Evolutionary conservation across 2,329 filamentous ascomycete species (phyloP).

Genomic region (Apiospora hydei): DNA sequence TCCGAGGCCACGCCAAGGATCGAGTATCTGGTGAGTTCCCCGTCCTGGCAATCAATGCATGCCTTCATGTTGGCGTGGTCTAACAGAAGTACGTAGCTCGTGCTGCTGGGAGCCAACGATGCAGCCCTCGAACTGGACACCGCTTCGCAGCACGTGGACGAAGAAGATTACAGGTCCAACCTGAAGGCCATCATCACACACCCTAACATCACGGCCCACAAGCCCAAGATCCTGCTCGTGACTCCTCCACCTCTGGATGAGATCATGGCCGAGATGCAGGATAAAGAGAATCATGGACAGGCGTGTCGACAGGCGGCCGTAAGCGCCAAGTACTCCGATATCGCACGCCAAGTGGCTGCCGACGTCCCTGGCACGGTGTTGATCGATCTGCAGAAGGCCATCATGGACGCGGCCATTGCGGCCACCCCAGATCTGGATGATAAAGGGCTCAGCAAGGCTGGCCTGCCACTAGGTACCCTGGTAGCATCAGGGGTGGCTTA

Average conservation of each 20-base stretch:
- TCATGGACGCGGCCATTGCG: conserved; percentile 74
- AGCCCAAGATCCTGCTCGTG: conserved; percentile 76
- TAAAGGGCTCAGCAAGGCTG: conserved; percentile 50
- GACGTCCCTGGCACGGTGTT: conserved; percentile 72
- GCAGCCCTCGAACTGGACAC: conserved; percentile 70
- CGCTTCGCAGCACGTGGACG: conserved; percentile 76
- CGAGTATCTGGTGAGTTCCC: conserved; percentile 67
- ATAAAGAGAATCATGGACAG: conserved; percentile 52
- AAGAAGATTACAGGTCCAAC: conserved; percentile 79
- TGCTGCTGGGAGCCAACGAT: conserved; percentile 93
- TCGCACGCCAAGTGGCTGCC: conserved; percentile 71
- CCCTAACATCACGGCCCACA: conserved; percentile 71
- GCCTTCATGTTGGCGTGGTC: conserved; percentile 23
- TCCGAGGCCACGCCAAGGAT: conserved; percentile 64
- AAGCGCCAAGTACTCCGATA: conserved; percentile 64
- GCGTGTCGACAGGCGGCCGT: conserved; percentile 54
- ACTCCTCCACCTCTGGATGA: conserved; percentile 86
- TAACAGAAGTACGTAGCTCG: conserved; percentile 55
- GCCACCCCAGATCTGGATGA: conserved; percentile 64
- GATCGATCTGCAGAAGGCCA: conserved; percentile 79
- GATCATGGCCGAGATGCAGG: conserved; percentile 63
- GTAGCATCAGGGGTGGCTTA: conserved; percentile 59
- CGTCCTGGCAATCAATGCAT: conserved; percentile 25
- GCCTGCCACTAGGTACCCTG: conserved; percentile 56
- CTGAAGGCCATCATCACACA: conserved; percentile 76